phyloP scores from a whole-genome alignment of 257 asterid genomes.

The Salvia hispanica region DNA sequence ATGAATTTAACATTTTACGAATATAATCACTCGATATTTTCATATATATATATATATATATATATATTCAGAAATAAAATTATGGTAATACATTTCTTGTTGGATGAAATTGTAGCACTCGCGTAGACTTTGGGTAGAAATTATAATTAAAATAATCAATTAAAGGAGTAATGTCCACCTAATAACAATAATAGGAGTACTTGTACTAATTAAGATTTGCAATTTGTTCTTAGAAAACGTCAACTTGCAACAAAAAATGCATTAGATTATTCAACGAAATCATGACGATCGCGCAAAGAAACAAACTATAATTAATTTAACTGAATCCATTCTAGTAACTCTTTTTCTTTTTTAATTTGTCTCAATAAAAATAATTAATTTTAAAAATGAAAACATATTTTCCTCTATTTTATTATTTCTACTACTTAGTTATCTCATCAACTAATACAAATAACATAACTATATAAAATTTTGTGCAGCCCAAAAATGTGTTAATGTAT shows the following conservation, averaged over 20 bases:
- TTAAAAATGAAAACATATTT: no score
- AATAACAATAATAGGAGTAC: background rate
- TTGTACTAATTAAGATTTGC: background rate
- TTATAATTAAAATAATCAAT: background rate
- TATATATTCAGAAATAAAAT: background rate
- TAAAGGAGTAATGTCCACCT: constrained; percentile 22
- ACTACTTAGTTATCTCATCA: no score
- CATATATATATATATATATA: background rate
- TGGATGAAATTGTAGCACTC: background rate
- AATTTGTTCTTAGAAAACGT: constrained; percentile 7
- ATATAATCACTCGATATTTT: background rate
- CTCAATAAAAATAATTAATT: no score
- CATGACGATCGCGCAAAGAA: background rate
- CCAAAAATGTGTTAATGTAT: no score
- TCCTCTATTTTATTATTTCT: no score
- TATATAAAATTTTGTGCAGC: no score
- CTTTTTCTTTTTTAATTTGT: no score
- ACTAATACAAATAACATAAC: no score
- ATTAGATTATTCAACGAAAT: background rate
- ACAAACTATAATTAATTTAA: background rate
- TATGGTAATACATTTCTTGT: background rate
- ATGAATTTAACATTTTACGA: background rate
- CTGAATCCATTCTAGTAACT: no score
- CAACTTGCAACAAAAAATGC: background rate
- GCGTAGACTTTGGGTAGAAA: background rate